phyloP scores from a whole-genome alignment of 495 filamentous ascomycete genomes.

The Penicillium waksmanii region DNA sequence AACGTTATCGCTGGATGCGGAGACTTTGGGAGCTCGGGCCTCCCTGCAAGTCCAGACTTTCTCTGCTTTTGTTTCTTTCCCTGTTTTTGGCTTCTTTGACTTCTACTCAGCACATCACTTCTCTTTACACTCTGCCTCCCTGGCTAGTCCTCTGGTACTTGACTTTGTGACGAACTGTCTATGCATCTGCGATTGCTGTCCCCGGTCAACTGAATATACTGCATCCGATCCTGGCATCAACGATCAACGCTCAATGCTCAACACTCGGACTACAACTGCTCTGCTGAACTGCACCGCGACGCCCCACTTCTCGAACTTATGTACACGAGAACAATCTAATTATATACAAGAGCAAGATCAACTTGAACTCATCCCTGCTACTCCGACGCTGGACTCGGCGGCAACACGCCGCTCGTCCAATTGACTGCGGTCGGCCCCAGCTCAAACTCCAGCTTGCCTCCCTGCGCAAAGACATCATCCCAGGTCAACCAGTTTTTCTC shows the following conservation, averaged over 20 bases:
- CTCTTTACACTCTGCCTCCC: no score
- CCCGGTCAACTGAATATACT: not conserved
- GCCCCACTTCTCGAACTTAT: no score
- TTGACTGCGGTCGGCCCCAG: conserved; percentile 46
- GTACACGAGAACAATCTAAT: not conserved
- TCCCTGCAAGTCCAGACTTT: conserved; percentile 8
- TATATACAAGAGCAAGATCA: conserved; percentile 5
- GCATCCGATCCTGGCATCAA: not conserved
- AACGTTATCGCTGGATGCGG: conserved; percentile 10
- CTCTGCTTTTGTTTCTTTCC: conserved; percentile 3
- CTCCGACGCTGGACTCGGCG: conserved; percentile 55
- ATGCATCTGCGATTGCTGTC: no score
- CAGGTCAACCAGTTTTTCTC: conserved; percentile 56
- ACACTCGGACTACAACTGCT: not conserved
- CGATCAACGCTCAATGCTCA: not conserved
- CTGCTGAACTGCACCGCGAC: not conserved
- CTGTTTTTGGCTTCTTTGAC: conserved; percentile 8
- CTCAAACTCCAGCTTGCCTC: conserved; percentile 58
- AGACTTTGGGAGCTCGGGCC: conserved; percentile 23
- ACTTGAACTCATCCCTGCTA: not conserved
- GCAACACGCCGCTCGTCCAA: conserved; percentile 54
- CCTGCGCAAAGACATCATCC: conserved; percentile 57
- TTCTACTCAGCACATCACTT: not conserved
- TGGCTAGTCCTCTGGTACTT: no score
- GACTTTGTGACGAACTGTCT: no score